These are phyloP conservation scores for Prunus mira DNA, from an alignment of 306 rosid genomes.

Conservation along the genomic window DNA sequence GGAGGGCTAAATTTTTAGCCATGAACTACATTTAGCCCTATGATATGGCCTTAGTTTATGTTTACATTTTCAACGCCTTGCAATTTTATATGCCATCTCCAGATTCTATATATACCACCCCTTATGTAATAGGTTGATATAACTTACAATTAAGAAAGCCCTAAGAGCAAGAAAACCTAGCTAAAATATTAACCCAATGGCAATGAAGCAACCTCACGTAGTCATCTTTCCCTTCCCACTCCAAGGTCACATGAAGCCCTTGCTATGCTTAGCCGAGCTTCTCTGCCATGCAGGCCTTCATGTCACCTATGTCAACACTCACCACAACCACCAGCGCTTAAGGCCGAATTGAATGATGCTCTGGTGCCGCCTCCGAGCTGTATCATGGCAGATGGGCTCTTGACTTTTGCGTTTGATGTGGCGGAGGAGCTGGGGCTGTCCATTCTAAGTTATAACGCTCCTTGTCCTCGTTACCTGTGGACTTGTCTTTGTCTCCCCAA, in stretches of 20 bases:
- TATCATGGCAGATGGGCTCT: background rate
- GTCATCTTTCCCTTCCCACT: conserved; percentile 7
- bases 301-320: conserved; percentile 9
- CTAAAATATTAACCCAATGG: too few species aligned
- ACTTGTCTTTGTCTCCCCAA: background rate
- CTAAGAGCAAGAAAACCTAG: too few species aligned
- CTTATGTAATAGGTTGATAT: too few species aligned
- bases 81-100: too few species aligned
- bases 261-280: conserved; percentile 6
- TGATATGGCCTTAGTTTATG: too few species aligned
- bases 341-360: background rate
- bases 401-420: conserved; percentile 2
- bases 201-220: background rate
- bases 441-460: background rate
- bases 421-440: conserved; percentile 1
- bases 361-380: background rate
- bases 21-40: too few species aligned
- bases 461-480: background rate
- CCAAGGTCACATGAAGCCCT: conserved; percentile 21
- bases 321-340: background rate
- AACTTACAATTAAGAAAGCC: too few species aligned
- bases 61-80: too few species aligned
- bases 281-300: conserved; percentile 14
- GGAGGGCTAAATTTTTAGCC: too few species aligned
- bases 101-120: too few species aligned